Conservation (phyloP, 1,284 basidiomycete species). For the Xerocomus minutiporus region DNA sequence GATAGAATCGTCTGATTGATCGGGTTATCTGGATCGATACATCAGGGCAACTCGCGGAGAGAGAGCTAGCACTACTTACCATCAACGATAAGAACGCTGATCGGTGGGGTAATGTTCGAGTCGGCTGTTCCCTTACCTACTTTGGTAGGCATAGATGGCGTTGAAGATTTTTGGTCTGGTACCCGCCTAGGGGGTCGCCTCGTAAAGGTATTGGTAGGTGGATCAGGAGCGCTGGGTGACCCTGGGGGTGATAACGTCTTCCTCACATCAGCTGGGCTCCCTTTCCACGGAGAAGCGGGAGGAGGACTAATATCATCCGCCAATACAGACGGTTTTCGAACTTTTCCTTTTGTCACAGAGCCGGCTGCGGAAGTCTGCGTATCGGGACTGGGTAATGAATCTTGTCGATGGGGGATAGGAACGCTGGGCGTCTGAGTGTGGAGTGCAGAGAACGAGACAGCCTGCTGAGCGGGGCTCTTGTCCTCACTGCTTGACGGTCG, state of each 20-base stretch:
- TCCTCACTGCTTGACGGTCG: slow-evolving; percentile 29
- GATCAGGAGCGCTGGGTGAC: slow-evolving; percentile 29
- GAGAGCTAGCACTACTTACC: slow-evolving; percentile 48
- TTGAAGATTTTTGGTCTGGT: slow-evolving; percentile 29
- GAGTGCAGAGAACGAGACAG: slow-evolving; percentile 34
- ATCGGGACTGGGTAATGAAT: slow-evolving; percentile 26
- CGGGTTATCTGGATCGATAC: slow-evolving; percentile 74
- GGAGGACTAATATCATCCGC: slow-evolving; percentile 23
- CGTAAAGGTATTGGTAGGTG: slow-evolving; percentile 23
- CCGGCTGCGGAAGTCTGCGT: slow-evolving; percentile 2
- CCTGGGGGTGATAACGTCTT: slow-evolving; percentile 35
- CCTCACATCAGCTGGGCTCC: slow-evolving; percentile 28
- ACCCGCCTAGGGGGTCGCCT: slow-evolving; percentile 28
- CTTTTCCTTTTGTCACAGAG: slow-evolving; percentile 21
- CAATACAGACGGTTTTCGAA: slow-evolving; percentile 29
- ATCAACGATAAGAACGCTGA: slow-evolving; percentile 94
- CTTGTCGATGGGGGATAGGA: slow-evolving; percentile 22
- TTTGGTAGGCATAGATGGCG: slow-evolving; percentile 20
- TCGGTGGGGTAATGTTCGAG: slow-evolving; percentile 80
- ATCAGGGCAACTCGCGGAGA: slow-evolving; percentile 13
- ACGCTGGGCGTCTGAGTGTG: slow-evolving; percentile 21
- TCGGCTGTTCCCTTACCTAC: slow-evolving; percentile 31
- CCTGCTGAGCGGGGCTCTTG: slow-evolving; percentile 20
- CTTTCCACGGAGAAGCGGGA: slow-evolving; percentile 26
- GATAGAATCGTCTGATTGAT: slow-evolving; percentile 97